A percentile compares a stretch with the other conserved stretches of the same genome.
These are phyloP conservation scores for Amanita phalloides DNA, from an alignment of 768 basidiomycete genomes.

Conservation along the genomic window DNA sequence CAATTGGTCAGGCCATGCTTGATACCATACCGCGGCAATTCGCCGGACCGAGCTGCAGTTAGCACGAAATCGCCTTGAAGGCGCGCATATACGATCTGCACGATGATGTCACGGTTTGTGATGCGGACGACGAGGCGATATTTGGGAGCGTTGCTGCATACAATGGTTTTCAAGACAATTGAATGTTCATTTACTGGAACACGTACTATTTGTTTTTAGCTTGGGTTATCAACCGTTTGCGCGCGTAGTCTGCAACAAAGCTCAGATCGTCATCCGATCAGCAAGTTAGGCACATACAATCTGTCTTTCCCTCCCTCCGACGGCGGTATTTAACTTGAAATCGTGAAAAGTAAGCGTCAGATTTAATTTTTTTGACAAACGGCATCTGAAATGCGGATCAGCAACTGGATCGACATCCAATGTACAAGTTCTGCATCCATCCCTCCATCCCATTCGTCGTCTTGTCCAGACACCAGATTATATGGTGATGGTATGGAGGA, in stretches of 20 bases:
- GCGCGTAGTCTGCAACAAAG: slow-evolving; percentile 75
- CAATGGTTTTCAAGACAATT: background rate
- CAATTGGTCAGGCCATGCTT: slow-evolving; percentile 98
- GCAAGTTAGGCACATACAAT: slow-evolving; percentile 48
- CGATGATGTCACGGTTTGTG: slow-evolving; percentile 95
- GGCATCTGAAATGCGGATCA: slow-evolving; percentile 52
- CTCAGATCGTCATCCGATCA: slow-evolving; percentile 7
- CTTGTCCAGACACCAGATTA: background rate
- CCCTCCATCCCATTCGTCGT: background rate
- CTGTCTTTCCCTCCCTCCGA: slow-evolving; percentile 97
- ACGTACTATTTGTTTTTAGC: slow-evolving; percentile 98
- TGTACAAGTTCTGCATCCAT: slow-evolving; percentile 18
- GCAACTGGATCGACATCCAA: slow-evolving; percentile 21
- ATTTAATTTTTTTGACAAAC: slow-evolving; percentile 96
- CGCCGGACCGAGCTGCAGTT: slow-evolving; percentile 76
- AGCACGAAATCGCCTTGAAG: slow-evolving; percentile 95
- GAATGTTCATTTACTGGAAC: background rate
- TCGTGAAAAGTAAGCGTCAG: slow-evolving; percentile 94
- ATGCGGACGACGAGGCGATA: slow-evolving; percentile 98
- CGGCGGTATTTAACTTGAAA: slow-evolving; percentile 99
- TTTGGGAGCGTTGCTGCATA: slow-evolving; percentile 83
- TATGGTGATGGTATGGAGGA: background rate
- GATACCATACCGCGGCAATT: slow-evolving; percentile 94
- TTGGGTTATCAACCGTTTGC: slow-evolving; percentile 93
- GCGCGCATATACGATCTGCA: slow-evolving; percentile 94